Conservation (phyloP, 805 yeast genomes). For the Pichia nanzhaoensis region DNA sequence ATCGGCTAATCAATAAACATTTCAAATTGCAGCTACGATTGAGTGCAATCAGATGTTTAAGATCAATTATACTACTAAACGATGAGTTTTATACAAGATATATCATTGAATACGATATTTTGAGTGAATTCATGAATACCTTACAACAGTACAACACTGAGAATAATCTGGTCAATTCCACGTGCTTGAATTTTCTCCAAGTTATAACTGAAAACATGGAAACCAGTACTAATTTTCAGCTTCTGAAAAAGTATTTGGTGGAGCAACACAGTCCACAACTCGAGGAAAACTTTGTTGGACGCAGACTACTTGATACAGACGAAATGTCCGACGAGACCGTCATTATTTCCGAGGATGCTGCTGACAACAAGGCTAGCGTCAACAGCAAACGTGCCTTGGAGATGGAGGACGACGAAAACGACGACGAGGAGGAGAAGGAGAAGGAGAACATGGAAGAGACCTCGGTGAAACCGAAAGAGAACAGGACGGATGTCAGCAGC, state of each 20-base stretch:
- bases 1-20: slow-evolving; percentile 37
- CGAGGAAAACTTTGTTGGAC: not conserved
- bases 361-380: not conserved
- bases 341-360: too few relatives aligned
- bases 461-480: slow-evolving; percentile 6
- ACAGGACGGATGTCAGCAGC: slow-evolving; percentile 2
- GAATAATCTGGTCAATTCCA: slow-evolving; percentile 66
- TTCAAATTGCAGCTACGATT: slow-evolving; percentile 51
- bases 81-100: slow-evolving; percentile 55
- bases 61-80: slow-evolving; percentile 52
- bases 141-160: slow-evolving; percentile 40
- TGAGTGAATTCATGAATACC: slow-evolving; percentile 41
- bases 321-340: not conserved
- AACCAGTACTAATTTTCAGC: slow-evolving; percentile 16
- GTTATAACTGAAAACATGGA: slow-evolving; percentile 18
- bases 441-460: not conserved
- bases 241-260: slow-evolving; percentile 20
- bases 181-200: slow-evolving; percentile 55
- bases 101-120: slow-evolving; percentile 50
- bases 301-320: slow-evolving; percentile 19
- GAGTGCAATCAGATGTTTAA: slow-evolving; percentile 64
- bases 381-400: slow-evolving; percentile 21
- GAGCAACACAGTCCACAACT: slow-evolving; percentile 9
- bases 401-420: too few relatives aligned
- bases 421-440: slow-evolving; percentile 20